Base-by-base conservation (phyloP, 441 rosid species). In the Theobroma grandiflorum region DNA sequence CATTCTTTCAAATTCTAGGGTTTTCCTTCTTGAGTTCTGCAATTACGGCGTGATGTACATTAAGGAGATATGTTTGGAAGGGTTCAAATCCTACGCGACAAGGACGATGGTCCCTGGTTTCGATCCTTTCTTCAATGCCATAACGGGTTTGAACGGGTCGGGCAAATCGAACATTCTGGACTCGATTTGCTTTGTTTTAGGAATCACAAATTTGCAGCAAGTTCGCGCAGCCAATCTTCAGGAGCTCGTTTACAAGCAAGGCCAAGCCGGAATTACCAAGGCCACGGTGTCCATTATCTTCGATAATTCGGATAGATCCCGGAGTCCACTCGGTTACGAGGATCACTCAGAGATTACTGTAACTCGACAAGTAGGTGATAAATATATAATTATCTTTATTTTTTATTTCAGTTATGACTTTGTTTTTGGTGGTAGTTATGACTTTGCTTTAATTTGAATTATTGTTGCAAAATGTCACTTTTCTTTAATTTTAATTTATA, bases 211-310 rank as follows among this genome's bases (percentile, higher is more conserved):
- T 84, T 88, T 97, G 88, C 99, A 95, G 86, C 99, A 97, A 82
- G 99, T 97, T 74, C 96, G 99, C 20, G 99, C 99, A 52, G 88
- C 99, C 1, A 97, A 95, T 84, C 94, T 97, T 15, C 99, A 97
- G 82, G 99, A 97, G 92, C 95, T 95, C 53, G 99, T 97, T 4
- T 97, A 97, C 88, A 97, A 97, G 91, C 99, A 97, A 88, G 99
- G 99, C 1, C 99, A 97, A 84, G 99, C 99, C 66, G 99, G 99
- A 68, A 94, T 97, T 49, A 95, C 99, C 8, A 97, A 95, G 67
- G 98, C 99, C 9, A 97, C 99, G 0, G 99, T 97, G 2, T 95
- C 98, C 1, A 85, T 97, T 35, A 90, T 95, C 52, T 97, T 97
- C 16, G 98, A 95, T 75, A 97, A 97, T 53, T 91, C 98, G 38